phyloP scores from a whole-genome alignment of 768 basidiomycete species.

The Pleurotus ostreatus region DNA sequence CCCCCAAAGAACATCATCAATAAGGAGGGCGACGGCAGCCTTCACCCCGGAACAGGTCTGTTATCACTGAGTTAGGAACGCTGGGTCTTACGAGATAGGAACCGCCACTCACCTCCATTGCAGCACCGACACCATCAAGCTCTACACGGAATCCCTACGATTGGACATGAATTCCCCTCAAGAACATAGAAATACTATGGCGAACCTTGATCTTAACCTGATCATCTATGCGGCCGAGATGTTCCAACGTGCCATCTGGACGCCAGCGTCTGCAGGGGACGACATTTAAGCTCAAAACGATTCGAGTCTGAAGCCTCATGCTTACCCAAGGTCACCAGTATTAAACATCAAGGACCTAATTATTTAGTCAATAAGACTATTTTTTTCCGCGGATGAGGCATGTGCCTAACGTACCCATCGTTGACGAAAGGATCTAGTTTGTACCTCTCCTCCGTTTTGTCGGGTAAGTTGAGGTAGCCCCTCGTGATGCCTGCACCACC shows the following conservation, averaged over 20 bases:
- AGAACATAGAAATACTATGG: not conserved
- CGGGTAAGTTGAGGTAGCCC: conserved; percentile 53
- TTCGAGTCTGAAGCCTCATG: too few relatives aligned
- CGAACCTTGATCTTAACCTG: conserved; percentile 54
- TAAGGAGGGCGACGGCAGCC: conserved; percentile 45
- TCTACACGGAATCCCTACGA: conserved; percentile 53
- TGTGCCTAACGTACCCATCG: conserved; percentile 21
- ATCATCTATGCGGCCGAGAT: conserved; percentile 56
- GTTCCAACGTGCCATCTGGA: conserved; percentile 48
- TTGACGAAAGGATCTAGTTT: conserved; percentile 44
- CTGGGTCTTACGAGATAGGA: not conserved
- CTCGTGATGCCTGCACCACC: conserved; percentile 52
- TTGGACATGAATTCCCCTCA: not conserved
- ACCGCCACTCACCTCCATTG: conserved; percentile 43
- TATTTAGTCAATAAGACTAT: conserved; percentile 18
- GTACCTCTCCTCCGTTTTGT: conserved; percentile 51
- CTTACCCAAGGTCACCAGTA: conserved; percentile 50
- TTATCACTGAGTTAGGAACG: not conserved
- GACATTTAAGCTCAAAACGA: not conserved
- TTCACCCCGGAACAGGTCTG: conserved; percentile 39
- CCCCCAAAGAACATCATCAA: conserved; percentile 46
- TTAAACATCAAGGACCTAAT: conserved; percentile 53
- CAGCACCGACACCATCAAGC: conserved; percentile 55
- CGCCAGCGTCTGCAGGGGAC: conserved; percentile 32
- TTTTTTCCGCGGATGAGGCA: not conserved